Percentiles rank a stretch among this genome's conserved stretches.
phyloP scores from a whole-genome alignment of 192 early-diverging fungal genomes.

The Coemansia sp. region DNA sequence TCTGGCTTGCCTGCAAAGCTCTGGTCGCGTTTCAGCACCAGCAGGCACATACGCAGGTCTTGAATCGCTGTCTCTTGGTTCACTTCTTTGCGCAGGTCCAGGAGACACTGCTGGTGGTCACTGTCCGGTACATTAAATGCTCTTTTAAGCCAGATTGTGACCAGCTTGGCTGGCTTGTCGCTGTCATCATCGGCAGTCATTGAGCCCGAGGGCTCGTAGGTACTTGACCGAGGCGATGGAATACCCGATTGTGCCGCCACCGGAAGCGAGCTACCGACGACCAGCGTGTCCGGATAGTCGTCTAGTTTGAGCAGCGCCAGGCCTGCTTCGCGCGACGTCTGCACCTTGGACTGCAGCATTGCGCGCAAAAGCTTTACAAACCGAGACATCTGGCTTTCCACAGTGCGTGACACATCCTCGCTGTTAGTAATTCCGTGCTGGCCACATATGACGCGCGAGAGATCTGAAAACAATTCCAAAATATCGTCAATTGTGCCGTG shows the following conservation, averaged over 20 bases:
- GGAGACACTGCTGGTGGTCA: conserved; percentile 32
- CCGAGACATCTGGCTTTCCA: conserved; percentile 41
- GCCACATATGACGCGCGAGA: conserved; percentile 20
- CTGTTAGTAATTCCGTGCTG: conserved; percentile 28
- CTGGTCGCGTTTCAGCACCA: conserved; percentile 41
- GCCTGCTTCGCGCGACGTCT: conserved; percentile 51
- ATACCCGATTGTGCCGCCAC: conserved; percentile 13
- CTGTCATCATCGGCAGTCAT: conserved; percentile 3
- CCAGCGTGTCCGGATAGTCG: conserved; percentile 24
- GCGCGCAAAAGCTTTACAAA: conserved; percentile 47
- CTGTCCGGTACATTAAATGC: conserved; percentile 36
- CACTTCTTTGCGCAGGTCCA: conserved; percentile 40
- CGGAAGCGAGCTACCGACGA: conserved; percentile 7
- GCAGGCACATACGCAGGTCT: conserved; percentile 45
- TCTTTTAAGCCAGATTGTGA: conserved; percentile 32
- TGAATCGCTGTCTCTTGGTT: conserved; percentile 47
- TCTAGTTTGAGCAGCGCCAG: conserved; percentile 49
- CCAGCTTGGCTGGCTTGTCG: conserved; percentile 11
- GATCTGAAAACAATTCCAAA: conserved; percentile 34
- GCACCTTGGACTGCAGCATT: conserved; percentile 46
- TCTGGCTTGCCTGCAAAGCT: conserved; percentile 51
- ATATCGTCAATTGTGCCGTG: conserved; percentile 43
- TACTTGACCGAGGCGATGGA: conserved; percentile 5
- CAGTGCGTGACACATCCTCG: conserved; percentile 32
- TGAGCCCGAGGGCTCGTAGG: conserved; percentile 10